phyloP scores from a whole-genome alignment of 2,329 filamentous ascomycete species.

The Diaporthe citri region DNA sequence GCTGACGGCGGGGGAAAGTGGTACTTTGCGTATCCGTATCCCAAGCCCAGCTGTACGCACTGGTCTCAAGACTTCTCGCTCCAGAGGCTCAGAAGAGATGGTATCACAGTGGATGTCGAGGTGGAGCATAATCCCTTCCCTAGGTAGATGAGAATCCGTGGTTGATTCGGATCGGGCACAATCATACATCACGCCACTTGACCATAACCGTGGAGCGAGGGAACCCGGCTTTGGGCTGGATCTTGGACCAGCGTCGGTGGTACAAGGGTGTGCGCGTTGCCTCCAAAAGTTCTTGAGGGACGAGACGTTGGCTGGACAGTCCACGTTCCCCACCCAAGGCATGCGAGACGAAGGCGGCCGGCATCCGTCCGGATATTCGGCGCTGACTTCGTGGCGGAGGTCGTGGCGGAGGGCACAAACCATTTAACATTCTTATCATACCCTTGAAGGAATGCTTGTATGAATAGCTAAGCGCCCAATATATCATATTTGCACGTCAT shows the following conservation, averaged over 20 bases:
- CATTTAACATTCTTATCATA: not conserved
- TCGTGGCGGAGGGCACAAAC: not conserved
- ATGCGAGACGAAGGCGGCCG: not conserved
- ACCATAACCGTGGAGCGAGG: not conserved
- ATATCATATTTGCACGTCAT: slow-evolving; percentile 10
- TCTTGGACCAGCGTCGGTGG: no score
- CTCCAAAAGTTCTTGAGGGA: no score
- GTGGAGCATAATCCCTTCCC: not conserved
- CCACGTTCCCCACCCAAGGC: no score
- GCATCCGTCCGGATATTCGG: not conserved
- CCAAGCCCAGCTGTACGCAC: not conserved
- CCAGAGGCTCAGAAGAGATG: not conserved
- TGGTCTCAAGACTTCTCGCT: not conserved
- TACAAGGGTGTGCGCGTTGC: no score
- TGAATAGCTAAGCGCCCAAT: slow-evolving; percentile 2
- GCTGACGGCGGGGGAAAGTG: not conserved
- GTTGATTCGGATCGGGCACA: no score
- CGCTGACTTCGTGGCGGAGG: not conserved
- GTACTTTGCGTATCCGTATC: not conserved
- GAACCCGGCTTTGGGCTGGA: no score
- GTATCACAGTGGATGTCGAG: not conserved
- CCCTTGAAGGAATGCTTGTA: not conserved
- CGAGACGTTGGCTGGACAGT: not conserved
- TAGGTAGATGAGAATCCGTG: no score
- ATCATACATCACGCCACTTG: no score